A percentile compares a stretch with the other conserved stretches of the same genome.
Evolutionary conservation across 805 yeast genomes (phyloP).

Genomic region (Isabelozyma gotoi): DNA sequence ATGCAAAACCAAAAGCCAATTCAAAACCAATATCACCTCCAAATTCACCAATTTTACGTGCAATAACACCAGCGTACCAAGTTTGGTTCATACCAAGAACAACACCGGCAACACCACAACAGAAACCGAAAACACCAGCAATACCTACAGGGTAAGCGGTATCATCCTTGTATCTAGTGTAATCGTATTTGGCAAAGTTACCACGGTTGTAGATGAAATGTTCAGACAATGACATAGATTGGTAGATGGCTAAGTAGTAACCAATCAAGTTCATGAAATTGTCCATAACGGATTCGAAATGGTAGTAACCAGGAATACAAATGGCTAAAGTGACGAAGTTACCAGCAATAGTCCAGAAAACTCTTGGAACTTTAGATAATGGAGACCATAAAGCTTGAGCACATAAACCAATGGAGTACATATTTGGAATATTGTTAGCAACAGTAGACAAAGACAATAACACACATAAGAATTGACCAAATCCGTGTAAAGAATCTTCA

Average conservation of each 20-base stretch:
- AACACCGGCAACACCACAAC: slow-evolving; percentile 83
- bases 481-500: slow-evolving; percentile 77
- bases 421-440: slow-evolving; percentile 89
- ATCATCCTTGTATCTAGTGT: slow-evolving; percentile 59
- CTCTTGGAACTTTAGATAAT: slow-evolving; percentile 75
- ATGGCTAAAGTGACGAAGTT: slow-evolving; percentile 78
- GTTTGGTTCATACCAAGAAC: slow-evolving; percentile 85
- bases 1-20: slow-evolving; percentile 66
- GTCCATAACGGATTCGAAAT: slow-evolving; percentile 69
- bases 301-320: slow-evolving; percentile 84
- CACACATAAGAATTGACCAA: slow-evolving; percentile 89
- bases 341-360: slow-evolving; percentile 76
- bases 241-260: slow-evolving; percentile 86
- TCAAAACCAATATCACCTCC: slow-evolving; percentile 93
- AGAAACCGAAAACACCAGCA: slow-evolving; percentile 77
- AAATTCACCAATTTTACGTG: slow-evolving; percentile 52
- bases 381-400: slow-evolving; percentile 84
- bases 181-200: slow-evolving; percentile 57
- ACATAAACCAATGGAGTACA: slow-evolving; percentile 86
- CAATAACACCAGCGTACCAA: slow-evolving; percentile 79
- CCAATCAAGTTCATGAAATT: slow-evolving; percentile 91
- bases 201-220: slow-evolving; percentile 78
- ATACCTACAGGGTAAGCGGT: slow-evolving; percentile 66
- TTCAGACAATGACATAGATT: slow-evolving; percentile 72
- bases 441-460: slow-evolving; percentile 81